These are phyloP conservation scores for Aspergillus novofumigatus DNA, from an alignment of 2,329 filamentous ascomycete species.

Conservation along the genomic window DNA sequence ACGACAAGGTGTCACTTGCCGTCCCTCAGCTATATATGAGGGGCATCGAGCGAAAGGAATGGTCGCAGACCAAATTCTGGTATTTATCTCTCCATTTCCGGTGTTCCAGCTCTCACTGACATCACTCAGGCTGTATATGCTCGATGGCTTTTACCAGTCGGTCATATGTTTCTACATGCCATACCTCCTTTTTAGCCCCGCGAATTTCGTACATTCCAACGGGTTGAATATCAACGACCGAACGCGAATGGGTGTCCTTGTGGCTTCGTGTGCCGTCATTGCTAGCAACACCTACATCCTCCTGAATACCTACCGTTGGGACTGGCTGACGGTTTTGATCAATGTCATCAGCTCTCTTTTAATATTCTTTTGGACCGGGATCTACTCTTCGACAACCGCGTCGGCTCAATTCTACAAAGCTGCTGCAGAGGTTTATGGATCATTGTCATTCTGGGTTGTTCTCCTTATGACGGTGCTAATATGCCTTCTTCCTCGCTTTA, in stretches of 20 bases:
- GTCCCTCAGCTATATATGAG: conserved; percentile 93
- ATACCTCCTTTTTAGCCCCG: conserved; percentile 70
- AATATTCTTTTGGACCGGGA: conserved; percentile 92
- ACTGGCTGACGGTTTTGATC: conserved; percentile 88
- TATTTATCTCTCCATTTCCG: conserved; percentile 45
- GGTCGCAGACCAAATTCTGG: conserved; percentile 97
- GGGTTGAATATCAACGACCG: conserved; percentile 76
- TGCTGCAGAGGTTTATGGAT: conserved; percentile 71
- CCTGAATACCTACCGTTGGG: conserved; percentile 96
- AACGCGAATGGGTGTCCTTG: conserved; percentile 78
- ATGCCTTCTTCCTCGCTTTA: conserved; percentile 82
- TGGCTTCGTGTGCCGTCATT: conserved; percentile 77
- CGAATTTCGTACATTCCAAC: conserved; percentile 63
- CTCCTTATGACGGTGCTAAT: conserved; percentile 74
- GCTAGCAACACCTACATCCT: conserved; percentile 93
- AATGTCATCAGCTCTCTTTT: conserved; percentile 77
- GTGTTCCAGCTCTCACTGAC: conserved; percentile 23
- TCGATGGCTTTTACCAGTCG: conserved; percentile 91
- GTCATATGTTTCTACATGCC: conserved; percentile 90
- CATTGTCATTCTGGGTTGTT: conserved; percentile 82
- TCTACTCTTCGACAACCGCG: conserved; percentile 64
- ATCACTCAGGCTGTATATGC: conserved; percentile 74
- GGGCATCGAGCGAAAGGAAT: conserved; percentile 93
- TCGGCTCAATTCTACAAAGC: conserved; percentile 70
- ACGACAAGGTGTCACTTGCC: conserved; percentile 85